Conservation (phyloP, 441 rosid species). For the Jatropha multifida region DNA sequence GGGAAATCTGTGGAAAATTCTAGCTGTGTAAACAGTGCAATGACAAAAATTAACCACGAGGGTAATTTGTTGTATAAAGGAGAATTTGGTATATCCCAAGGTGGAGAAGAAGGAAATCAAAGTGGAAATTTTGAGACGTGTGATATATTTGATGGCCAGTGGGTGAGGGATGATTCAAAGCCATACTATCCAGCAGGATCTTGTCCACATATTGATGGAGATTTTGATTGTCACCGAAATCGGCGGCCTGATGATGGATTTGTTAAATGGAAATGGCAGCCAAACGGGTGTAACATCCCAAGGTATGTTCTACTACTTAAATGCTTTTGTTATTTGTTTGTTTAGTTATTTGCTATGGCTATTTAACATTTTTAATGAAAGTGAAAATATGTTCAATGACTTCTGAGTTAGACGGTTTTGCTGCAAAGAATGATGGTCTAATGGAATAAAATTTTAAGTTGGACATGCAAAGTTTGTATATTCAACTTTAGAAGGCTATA, state of each 20-base stretch:
- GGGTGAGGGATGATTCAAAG: conserved; percentile 64
- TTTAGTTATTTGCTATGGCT: background rate
- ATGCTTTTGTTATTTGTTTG: background rate
- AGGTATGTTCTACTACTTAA: conserved; percentile 37
- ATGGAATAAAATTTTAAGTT: background rate
- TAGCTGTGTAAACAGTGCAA: conserved; percentile 7
- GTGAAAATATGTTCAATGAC: background rate
- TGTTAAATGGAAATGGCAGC: conserved; percentile 68
- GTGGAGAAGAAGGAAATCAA: conserved; percentile 3
- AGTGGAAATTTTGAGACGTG: conserved; percentile 33
- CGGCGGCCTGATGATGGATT: conserved; percentile 67
- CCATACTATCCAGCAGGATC: conserved; percentile 65
- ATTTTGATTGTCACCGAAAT: conserved; percentile 59
- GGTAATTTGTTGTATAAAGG: conserved; percentile 19
- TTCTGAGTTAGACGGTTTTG: background rate
- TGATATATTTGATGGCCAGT: conserved; percentile 62
- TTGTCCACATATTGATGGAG: conserved; percentile 63
- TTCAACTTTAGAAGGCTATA: background rate
- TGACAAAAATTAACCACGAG: conserved; percentile 3
- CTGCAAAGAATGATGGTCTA: background rate
- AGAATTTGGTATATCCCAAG: conserved; percentile 14
- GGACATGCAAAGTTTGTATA: background rate
- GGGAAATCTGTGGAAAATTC: conserved; percentile 22
- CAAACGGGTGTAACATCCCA: conserved; percentile 61
- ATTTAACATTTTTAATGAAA: background rate